Conservation (phyloP, 768 basidiomycete species). For the Leucocoprinus sp. region DNA sequence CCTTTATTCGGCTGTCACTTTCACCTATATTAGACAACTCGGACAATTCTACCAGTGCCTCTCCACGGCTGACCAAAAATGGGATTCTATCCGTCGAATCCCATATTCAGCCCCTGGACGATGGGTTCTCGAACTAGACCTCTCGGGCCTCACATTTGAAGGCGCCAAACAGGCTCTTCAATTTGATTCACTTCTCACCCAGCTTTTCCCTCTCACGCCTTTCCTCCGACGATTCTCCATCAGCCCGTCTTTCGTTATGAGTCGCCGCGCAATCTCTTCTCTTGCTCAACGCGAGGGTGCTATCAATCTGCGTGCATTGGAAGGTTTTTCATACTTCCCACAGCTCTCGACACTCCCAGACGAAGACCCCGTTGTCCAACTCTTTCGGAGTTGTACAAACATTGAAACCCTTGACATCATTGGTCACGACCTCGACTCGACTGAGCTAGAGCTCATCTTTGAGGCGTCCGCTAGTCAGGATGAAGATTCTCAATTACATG, state of each 20-base stretch:
- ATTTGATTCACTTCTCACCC: conserved; percentile 56
- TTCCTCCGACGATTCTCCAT: conserved; percentile 49
- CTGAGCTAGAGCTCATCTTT: conserved; percentile 35
- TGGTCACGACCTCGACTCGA: conserved; percentile 48
- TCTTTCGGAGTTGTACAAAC: conserved; percentile 46
- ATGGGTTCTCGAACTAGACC: conserved; percentile 73
- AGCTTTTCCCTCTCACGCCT: conserved; percentile 59
- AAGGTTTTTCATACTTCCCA: conserved; percentile 46
- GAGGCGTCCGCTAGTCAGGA: neutral
- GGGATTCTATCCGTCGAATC: conserved; percentile 85
- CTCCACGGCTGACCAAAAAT: conserved; percentile 58
- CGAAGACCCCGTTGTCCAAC: conserved; percentile 51
- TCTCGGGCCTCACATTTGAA: conserved; percentile 43
- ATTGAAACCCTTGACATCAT: conserved; percentile 59
- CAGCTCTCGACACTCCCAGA: conserved; percentile 24
- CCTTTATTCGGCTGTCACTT: conserved; percentile 47
- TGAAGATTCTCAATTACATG: conserved; percentile 1
- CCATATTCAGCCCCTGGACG: conserved; percentile 83
- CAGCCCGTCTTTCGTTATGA: conserved; percentile 50
- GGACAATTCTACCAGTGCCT: conserved; percentile 54
- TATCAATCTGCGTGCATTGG: conserved; percentile 39
- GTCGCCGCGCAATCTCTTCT: conserved; percentile 47
- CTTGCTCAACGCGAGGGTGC: conserved; percentile 45
- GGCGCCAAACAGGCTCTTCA: conserved; percentile 40
- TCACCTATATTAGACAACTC: conserved; percentile 37